phyloP scores from a whole-genome alignment of 768 basidiomycete species.

The Mycena indigotica region DNA sequence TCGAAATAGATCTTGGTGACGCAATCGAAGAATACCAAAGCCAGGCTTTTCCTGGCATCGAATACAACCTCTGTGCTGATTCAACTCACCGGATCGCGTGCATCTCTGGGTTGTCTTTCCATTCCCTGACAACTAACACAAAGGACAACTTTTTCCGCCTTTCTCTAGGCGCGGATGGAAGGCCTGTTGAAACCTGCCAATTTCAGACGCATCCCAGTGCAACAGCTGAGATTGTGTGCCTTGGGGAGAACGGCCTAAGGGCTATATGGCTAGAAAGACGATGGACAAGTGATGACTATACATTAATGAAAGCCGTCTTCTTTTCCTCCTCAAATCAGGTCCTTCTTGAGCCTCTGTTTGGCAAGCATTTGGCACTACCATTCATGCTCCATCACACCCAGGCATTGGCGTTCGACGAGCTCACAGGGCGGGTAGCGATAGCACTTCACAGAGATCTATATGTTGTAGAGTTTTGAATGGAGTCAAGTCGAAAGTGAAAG shows the following conservation, averaged over 20 bases:
- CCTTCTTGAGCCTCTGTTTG: slow-evolving; percentile 43
- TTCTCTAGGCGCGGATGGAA: slow-evolving; percentile 8
- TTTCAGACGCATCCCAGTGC: slow-evolving; percentile 30
- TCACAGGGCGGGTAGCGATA: slow-evolving; percentile 52
- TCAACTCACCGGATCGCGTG: slow-evolving; percentile 13
- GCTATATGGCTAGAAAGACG: slow-evolving; percentile 57
- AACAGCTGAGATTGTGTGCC: slow-evolving; percentile 35
- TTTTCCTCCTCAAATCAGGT: slow-evolving; percentile 27
- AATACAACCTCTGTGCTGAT: slow-evolving; percentile 25
- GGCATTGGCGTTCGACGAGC: slow-evolving; percentile 58
- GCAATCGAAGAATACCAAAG: slow-evolving; percentile 17
- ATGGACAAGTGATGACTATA: slow-evolving; percentile 50
- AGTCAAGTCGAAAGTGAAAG: background rate
- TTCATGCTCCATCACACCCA: slow-evolving; percentile 50
- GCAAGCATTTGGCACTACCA: slow-evolving; percentile 50
- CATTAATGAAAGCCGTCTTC: slow-evolving; percentile 55
- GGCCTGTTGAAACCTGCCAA: slow-evolving; percentile 7
- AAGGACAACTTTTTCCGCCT: slow-evolving; percentile 26
- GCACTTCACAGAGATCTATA: slow-evolving; percentile 57
- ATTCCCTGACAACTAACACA: slow-evolving; percentile 12
- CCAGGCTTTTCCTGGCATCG: slow-evolving; percentile 15
- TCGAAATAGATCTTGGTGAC: slow-evolving; percentile 1
- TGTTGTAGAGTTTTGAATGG: slow-evolving; percentile 41
- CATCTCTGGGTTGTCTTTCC: slow-evolving; percentile 27
- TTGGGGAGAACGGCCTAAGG: slow-evolving; percentile 46